A percentile compares a stretch with the other conserved stretches of the same genome.
Evolutionary conservation across 768 basidiomycete genomes (phyloP).

Genomic region (Auriscalpium vulgare): DNA sequence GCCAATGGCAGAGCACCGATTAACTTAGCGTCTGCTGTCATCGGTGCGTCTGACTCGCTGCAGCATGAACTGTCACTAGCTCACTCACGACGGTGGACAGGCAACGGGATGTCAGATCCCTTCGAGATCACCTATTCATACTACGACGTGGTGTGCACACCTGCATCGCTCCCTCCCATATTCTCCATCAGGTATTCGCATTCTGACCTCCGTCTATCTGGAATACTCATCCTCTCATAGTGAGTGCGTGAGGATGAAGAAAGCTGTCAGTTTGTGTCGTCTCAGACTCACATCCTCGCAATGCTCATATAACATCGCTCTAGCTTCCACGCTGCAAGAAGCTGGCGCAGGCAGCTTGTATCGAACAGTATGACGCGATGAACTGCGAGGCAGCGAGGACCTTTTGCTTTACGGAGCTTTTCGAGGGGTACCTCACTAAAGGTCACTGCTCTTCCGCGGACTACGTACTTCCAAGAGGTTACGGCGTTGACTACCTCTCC

Average conservation of each 20-base stretch:
- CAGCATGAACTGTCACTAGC: neutral
- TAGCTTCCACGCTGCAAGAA: conserved; percentile 39
- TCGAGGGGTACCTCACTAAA: conserved; percentile 19
- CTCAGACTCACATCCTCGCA: neutral
- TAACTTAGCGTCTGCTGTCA: neutral
- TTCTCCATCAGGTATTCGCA: neutral
- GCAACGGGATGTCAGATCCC: too few species aligned
- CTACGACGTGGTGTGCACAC: neutral
- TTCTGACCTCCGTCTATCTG: neutral
- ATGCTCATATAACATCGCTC: conserved; percentile 20
- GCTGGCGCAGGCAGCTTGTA: conserved; percentile 30
- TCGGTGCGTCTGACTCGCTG: neutral
- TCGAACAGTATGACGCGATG: conserved; percentile 35
- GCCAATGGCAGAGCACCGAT: neutral
- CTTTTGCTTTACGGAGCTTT: conserved; percentile 30
- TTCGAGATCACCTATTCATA: neutral
- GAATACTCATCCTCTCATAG: conserved; percentile 9
- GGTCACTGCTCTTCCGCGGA: conserved; percentile 17
- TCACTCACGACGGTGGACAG: too few species aligned
- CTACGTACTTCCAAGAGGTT: conserved; percentile 20
- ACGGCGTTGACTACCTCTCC: neutral
- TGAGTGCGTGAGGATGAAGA: conserved; percentile 36
- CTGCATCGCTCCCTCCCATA: neutral
- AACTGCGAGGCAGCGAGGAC: conserved; percentile 33
- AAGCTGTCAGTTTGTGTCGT: conserved; percentile 23